Percentiles rank a stretch among this genome's conserved stretches.
phyloP scores from a whole-genome alignment of 345 rosid species.

The Citrus inodora region DNA sequence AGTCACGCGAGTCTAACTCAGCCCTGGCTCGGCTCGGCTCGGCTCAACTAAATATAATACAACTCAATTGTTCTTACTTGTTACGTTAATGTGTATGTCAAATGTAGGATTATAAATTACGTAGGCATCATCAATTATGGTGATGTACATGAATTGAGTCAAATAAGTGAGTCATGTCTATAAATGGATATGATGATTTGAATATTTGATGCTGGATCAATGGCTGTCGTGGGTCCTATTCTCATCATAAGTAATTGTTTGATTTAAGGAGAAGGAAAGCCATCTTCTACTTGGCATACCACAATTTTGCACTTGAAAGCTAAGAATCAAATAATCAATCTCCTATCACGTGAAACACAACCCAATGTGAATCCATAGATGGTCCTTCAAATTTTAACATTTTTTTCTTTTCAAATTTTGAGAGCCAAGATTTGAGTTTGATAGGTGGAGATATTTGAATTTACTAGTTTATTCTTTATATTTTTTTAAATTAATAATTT shows the following conservation, averaged over 20 bases:
- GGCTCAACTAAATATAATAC: neutral
- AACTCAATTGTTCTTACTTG: neutral
- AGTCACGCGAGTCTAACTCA: too few relatives aligned
- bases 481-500: too few relatives aligned
- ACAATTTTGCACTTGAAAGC: constrained; percentile 19
- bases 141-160: neutral
- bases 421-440: too few relatives aligned
- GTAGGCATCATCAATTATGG: too few relatives aligned
- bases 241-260: neutral
- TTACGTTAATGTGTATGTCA: neutral
- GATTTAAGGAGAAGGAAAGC: too few relatives aligned
- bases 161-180: neutral
- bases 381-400: neutral
- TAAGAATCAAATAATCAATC: constrained; percentile 32
- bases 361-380: neutral
- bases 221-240: neutral
- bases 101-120: neutral
- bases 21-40: neutral
- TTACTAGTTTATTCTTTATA: too few relatives aligned
- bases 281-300: neutral
- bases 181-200: neutral
- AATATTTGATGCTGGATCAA: neutral
- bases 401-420: neutral
- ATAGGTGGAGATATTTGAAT: too few relatives aligned
- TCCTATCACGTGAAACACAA: constrained; percentile 29